These are phyloP conservation scores for Decorospora gaudefroyi DNA, from an alignment of 2,329 filamentous ascomycete species.

Conservation along the genomic window DNA sequence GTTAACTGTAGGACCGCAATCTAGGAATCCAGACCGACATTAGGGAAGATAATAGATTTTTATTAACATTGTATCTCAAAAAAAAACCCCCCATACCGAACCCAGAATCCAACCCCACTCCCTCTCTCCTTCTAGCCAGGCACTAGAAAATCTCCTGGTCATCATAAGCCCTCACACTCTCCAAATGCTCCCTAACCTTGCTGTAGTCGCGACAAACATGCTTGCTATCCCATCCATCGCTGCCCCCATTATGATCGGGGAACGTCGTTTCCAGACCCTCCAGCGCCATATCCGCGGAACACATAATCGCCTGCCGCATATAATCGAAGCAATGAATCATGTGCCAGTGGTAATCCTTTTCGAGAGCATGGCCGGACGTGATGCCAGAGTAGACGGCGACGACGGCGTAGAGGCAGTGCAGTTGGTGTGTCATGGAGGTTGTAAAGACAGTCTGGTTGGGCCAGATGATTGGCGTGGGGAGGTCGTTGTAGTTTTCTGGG, in stretches of 20 bases:
- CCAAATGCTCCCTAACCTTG: slow-evolving; percentile 24
- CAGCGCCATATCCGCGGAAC: slow-evolving; percentile 38
- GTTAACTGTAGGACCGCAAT: too few species aligned
- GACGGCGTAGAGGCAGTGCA: slow-evolving; percentile 44
- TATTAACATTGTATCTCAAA: too few species aligned
- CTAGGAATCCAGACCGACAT: too few species aligned
- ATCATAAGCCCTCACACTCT: slow-evolving; percentile 41
- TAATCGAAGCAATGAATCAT: slow-evolving; percentile 48
- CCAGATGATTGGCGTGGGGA: slow-evolving; percentile 43
- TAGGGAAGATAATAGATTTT: too few species aligned
- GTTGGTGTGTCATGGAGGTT: slow-evolving; percentile 43
- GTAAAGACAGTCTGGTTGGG: slow-evolving; percentile 43
- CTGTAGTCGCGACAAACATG: slow-evolving; percentile 33
- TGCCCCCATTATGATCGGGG: slow-evolving; percentile 43
- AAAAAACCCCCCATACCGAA: too few species aligned
- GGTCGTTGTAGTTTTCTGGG: slow-evolving; percentile 38
- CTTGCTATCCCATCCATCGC: slow-evolving; percentile 46
- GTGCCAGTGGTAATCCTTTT: slow-evolving; percentile 46
- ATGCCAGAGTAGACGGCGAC: slow-evolving; percentile 40
- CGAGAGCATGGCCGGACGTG: slow-evolving; percentile 29
- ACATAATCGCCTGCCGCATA: slow-evolving; percentile 44
- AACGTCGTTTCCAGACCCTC: slow-evolving; percentile 45
- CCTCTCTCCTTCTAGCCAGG: too few species aligned
- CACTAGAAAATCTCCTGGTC: slow-evolving; percentile 41
- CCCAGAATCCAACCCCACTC: too few species aligned